phyloP scores from a whole-genome alignment of 305 asterid species.

The Andrographis paniculata region DNA sequence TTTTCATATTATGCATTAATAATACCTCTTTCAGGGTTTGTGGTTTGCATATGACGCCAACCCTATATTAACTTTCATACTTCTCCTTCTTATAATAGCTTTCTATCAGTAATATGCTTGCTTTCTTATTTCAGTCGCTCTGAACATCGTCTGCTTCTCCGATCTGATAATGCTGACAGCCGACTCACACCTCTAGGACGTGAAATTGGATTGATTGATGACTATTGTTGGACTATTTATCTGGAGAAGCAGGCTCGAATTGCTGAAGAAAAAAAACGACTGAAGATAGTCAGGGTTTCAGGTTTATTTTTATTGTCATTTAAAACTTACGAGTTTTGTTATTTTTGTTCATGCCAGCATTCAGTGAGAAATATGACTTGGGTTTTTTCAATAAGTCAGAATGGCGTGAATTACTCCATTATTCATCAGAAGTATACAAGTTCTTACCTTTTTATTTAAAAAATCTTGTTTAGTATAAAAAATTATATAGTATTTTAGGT shows the following conservation, averaged over 20 bases:
- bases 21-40: no score
- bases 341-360: constrained; percentile 1
- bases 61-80: no score
- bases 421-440: not conserved
- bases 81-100: no score
- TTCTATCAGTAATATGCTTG: no score
- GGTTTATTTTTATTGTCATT: constrained; percentile 33
- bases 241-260: constrained; percentile 84
- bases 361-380: constrained; percentile 4
- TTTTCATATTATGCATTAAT: no score
- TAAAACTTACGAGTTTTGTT: constrained; percentile 6
- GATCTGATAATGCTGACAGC: constrained; percentile 97
- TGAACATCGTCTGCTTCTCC: constrained; percentile 86
- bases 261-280: constrained; percentile 75
- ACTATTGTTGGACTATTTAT: constrained; percentile 67
- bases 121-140: constrained; percentile 60
- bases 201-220: constrained; percentile 90
- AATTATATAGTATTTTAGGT: not conserved
- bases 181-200: constrained; percentile 93
- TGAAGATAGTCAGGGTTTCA: constrained; percentile 64
- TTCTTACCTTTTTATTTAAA: no score
- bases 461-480: no score
- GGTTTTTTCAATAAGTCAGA: constrained; percentile 1
- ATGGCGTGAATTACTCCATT: not conserved
- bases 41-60: no score